Evolutionary conservation across 1,139 yeast species (phyloP), one percentile per base, ranked within the genome.

Genomic region (Candida gigantensis): DNA sequence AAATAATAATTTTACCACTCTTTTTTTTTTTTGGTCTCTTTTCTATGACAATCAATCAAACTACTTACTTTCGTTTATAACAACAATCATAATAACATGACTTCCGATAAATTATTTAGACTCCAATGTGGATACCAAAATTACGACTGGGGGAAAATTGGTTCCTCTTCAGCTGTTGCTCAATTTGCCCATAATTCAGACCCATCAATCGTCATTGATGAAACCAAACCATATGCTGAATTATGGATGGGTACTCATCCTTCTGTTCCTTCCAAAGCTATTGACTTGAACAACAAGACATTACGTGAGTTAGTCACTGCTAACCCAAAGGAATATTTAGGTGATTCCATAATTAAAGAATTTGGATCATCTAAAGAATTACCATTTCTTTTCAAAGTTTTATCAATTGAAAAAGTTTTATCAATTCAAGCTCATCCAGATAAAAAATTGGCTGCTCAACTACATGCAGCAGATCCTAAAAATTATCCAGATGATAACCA

Each of bases 241-340:
- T 73, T 92, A 50, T 92, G 98, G 98, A 92, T 92, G 98, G 98
- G 98, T 19, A 89, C 97, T 19, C 98, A 92, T 57, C 94, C 95
- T 35, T 84, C 85, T 34, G 89, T 86, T 10, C 97, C 97, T 13
- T 84, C 96, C n/a, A 66, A 66, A 36, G 74, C 78, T 30, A 73
- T 75, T 13, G 75, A 69, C 19, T 44, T 49, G 12, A 62, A 70
- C 24, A 79, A 79, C 26, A 65, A 74, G 46, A 66, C 67, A 11
- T 73, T 92, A 55, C 74, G 90, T 44, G 86, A 84, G 12, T 60
- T 87, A 33, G 77, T 90, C 34, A 64, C 70, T 20, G 55, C 65
- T 5, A 58, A 82, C 48, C 94, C 96, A n/a, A 63, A 67, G 28
- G 60, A 68, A 33, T 72, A 77, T 43, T 68, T 86, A 45, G 86